Percentiles rank a stretch among this genome's conserved stretches.
phyloP scores from a whole-genome alignment of 2,329 filamentous ascomycete species.

The Stachybotrys echinatus region DNA sequence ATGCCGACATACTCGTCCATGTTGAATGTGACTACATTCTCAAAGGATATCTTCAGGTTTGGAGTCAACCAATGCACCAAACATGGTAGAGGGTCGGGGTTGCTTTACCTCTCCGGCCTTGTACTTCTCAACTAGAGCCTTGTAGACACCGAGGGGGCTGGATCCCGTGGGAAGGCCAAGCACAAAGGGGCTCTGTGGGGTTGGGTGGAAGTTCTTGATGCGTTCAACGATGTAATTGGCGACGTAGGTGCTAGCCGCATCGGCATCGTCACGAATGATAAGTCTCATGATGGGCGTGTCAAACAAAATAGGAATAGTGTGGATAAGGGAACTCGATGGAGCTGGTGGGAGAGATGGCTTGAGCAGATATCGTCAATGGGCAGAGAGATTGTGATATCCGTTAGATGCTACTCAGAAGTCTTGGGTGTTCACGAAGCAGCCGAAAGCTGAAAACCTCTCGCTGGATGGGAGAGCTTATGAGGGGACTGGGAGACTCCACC shows the following conservation, averaged over 20 bases:
- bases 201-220: slow-evolving; percentile 72
- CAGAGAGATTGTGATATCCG: neutral
- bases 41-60: slow-evolving; percentile 64
- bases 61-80: neutral
- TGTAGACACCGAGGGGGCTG: slow-evolving; percentile 74
- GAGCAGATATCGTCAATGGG: neutral
- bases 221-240: slow-evolving; percentile 79
- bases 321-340: neutral
- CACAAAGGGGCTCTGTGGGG: slow-evolving; percentile 68
- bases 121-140: slow-evolving; percentile 65
- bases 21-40: slow-evolving; percentile 87
- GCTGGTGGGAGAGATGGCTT: neutral
- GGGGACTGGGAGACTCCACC: neutral
- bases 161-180: slow-evolving; percentile 80
- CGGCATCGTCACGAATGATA: slow-evolving; percentile 71
- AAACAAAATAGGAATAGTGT: slow-evolving; percentile 13
- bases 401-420: neutral
- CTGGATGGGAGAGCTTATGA: neutral
- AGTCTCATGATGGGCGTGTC: slow-evolving; percentile 59
- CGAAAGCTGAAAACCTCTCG: neutral
- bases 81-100: neutral
- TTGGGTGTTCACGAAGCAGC: neutral
- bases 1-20: slow-evolving; percentile 91
- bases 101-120: slow-evolving; percentile 53
- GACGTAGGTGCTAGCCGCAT: slow-evolving; percentile 67